Percentiles rank a stretch among this genome's conserved stretches.
phyloP scores from a whole-genome alignment of 2,329 filamentous ascomycete species.

The Hymenoscyphus occultus region DNA sequence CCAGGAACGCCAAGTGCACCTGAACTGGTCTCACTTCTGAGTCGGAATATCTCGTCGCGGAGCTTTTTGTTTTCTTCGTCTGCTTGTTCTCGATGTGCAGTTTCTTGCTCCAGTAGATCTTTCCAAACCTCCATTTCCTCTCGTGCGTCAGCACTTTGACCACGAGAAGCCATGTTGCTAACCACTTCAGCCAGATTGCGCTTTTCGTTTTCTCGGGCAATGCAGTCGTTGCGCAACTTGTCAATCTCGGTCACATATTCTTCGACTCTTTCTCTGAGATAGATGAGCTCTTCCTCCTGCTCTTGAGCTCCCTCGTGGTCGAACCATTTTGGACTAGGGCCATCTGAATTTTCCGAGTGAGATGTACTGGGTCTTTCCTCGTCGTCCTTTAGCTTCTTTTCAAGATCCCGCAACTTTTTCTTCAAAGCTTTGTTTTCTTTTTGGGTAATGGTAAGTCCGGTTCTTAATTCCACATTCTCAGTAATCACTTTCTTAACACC shows the following conservation, averaged over 20 bases:
- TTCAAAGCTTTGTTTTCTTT: conserved; percentile 85
- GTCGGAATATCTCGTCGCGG: conserved; percentile 76
- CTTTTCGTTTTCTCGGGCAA: conserved; percentile 81
- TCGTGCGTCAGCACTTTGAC: conserved; percentile 48
- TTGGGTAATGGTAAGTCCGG: conserved; percentile 81
- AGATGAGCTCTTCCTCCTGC: conserved; percentile 81
- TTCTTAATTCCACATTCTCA: conserved; percentile 94
- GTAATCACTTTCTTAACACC: conserved; percentile 97
- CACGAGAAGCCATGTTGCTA: conserved; percentile 56
- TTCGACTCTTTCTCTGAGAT: conserved; percentile 80
- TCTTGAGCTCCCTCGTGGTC: conserved; percentile 61
- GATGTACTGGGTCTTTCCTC: conserved; percentile 61
- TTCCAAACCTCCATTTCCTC: conserved; percentile 86
- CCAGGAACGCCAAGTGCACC: conserved; percentile 35
- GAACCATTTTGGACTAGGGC: conserved; percentile 53
- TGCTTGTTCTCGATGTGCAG: conserved; percentile 79
- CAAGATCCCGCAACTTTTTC: conserved; percentile 78
- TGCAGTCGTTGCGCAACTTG: conserved; percentile 71
- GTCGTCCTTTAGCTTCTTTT: conserved; percentile 70
- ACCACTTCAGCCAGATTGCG: conserved; percentile 81
- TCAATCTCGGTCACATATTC: conserved; percentile 83
- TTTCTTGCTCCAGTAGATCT: conserved; percentile 89
- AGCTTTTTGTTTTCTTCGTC: conserved; percentile 85
- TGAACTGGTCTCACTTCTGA: conserved; percentile 55
- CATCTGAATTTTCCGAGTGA: conserved; percentile 53